Evolutionary conservation across 805 yeast species (phyloP).

Genomic region (Hanseniaspora jakobsenii): DNA sequence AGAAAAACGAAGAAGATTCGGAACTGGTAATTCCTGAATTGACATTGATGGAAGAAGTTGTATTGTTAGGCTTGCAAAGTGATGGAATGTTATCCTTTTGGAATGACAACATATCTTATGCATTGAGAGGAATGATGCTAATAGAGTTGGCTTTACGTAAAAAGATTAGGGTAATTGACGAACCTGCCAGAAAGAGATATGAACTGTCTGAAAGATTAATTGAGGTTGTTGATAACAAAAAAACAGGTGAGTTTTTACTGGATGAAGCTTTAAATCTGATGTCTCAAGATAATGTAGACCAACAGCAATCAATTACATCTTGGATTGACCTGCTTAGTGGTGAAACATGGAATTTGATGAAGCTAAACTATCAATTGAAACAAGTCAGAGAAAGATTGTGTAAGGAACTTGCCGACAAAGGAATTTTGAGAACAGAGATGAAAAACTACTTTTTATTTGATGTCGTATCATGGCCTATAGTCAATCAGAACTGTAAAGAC

Average conservation of each 20-base stretch:
- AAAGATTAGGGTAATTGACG: slow-evolving; percentile 77
- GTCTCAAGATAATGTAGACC: slow-evolving; percentile 48
- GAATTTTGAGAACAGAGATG: slow-evolving; percentile 88
- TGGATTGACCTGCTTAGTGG: slow-evolving; percentile 94
- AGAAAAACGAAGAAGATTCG: slow-evolving; percentile 23
- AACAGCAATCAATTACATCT: slow-evolving; percentile 63
- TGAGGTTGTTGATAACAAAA: slow-evolving; percentile 71
- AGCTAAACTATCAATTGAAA: slow-evolving; percentile 86
- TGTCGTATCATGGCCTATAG: slow-evolving; percentile 97
- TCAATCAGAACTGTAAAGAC: slow-evolving; percentile 76
- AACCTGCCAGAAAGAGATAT: slow-evolving; percentile 80
- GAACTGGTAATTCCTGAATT: slow-evolving; percentile 42
- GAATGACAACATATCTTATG: slow-evolving; percentile 96
- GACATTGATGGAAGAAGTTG: slow-evolving; percentile 92
- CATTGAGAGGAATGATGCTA: slow-evolving; percentile 84
- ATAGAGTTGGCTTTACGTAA: slow-evolving; percentile 87
- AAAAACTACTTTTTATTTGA: slow-evolving; percentile 88
- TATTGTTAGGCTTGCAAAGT: slow-evolving; percentile 85
- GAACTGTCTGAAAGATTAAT: slow-evolving; percentile 78
- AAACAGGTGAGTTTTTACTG: slow-evolving; percentile 88
- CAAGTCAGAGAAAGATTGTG: slow-evolving; percentile 95
- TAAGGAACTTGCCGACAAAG: slow-evolving; percentile 94
- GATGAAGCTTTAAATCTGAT: slow-evolving; percentile 89
- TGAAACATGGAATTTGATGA: slow-evolving; percentile 94
- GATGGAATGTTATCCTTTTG: slow-evolving; percentile 95